Evolutionary conservation across 306 rosid species (phyloP).

Genomic region (Medicago ruthenica): DNA sequence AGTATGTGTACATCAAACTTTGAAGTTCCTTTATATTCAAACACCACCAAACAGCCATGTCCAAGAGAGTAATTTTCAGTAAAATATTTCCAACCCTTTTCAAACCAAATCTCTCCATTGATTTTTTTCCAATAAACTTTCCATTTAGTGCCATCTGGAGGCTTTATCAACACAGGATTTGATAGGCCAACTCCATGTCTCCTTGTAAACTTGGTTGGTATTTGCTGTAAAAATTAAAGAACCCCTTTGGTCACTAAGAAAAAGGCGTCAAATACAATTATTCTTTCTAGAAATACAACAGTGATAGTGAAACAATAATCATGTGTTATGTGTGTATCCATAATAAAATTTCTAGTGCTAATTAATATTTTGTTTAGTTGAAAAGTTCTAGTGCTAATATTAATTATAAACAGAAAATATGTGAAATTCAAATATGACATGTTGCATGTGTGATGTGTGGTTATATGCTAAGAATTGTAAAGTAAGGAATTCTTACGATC

Average conservation of each 20-base stretch:
- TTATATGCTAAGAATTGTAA: neutral
- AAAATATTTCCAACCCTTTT: conserved; percentile 13
- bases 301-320: neutral
- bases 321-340: too few species aligned
- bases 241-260: neutral
- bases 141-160: conserved; percentile 26
- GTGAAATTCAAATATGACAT: neutral
- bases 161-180: conserved; percentile 33
- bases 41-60: neutral
- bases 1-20: neutral
- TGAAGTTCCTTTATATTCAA: neutral
- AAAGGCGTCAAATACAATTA: too few species aligned
- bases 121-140: conserved; percentile 15
- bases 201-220: conserved; percentile 26
- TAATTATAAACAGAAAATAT: neutral
- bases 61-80: conserved; percentile 1
- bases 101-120: conserved; percentile 18
- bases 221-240: conserved; percentile 28
- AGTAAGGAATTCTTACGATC: neutral
- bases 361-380: too few species aligned
- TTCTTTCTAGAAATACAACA: neutral
- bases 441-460: too few species aligned
- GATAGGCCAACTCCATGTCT: conserved; percentile 19
- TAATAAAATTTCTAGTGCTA: too few species aligned
- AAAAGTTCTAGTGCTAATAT: too few species aligned